A percentile compares a stretch with the other conserved stretches of the same genome.
Evolutionary conservation across 768 basidiomycete species (phyloP).

Genomic region (Ephemerocybe angulata): DNA sequence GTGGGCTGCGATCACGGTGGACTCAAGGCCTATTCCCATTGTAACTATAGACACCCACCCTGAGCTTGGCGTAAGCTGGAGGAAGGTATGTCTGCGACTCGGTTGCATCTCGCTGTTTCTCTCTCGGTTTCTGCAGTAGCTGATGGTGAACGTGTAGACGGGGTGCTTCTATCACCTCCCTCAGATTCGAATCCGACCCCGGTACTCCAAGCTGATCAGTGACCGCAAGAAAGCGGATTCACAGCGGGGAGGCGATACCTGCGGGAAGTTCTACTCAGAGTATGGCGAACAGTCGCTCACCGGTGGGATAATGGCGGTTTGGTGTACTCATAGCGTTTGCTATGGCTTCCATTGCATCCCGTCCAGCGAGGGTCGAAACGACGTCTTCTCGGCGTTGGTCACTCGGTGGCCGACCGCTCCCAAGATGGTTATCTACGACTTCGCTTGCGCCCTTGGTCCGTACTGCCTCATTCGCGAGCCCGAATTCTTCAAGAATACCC

Average conservation of each 20-base stretch:
- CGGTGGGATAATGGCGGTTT: slow-evolving; percentile 28
- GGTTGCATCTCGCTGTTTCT: background rate
- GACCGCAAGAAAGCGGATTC: background rate
- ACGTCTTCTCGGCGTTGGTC: slow-evolving; percentile 34
- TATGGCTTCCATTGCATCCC: slow-evolving; percentile 37
- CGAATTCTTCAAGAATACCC: too few species aligned
- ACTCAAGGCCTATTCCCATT: too few species aligned
- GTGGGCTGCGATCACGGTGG: too few species aligned
- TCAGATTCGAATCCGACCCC: background rate
- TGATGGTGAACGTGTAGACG: background rate
- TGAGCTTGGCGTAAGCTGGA: too few species aligned
- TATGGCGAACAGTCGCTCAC: slow-evolving; percentile 14
- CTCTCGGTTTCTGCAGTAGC: background rate
- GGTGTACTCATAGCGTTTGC: slow-evolving; percentile 32
- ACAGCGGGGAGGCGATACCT: background rate
- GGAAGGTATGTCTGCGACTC: too few species aligned
- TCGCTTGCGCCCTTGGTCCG: slow-evolving; percentile 17
- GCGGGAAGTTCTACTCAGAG: slow-evolving; percentile 1
- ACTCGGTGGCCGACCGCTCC: slow-evolving; percentile 22
- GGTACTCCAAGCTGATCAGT: background rate
- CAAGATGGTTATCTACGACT: slow-evolving; percentile 15
- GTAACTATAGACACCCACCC: too few species aligned
- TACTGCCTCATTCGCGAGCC: slow-evolving; percentile 16
- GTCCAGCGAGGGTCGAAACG: slow-evolving; percentile 31
- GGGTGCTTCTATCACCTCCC: slow-evolving; percentile 5